Conservation (phyloP, 1,139 yeast genomes). For the Taphrina pruni region DNA sequence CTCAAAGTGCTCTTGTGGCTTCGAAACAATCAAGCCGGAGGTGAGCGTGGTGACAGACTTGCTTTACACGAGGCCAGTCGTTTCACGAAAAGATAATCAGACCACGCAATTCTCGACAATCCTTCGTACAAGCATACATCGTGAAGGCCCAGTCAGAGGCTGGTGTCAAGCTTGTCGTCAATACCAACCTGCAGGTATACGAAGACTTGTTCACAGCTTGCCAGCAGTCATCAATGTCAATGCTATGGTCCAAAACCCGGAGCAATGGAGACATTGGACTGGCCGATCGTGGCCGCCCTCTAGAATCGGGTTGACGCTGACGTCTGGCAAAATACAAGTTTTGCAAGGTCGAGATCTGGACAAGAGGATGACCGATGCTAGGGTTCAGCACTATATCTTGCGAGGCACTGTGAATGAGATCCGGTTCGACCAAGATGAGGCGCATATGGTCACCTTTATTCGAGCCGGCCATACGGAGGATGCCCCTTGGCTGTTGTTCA, state of each 20-base stretch:
- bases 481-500: slow-evolving; percentile 77
- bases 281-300: slow-evolving; percentile 42
- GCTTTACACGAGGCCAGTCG: slow-evolving; percentile 44
- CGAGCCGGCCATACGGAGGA: slow-evolving; percentile 54
- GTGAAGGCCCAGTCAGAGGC: slow-evolving; percentile 40
- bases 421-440: slow-evolving; percentile 48
- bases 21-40: slow-evolving; percentile 44
- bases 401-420: slow-evolving; percentile 55
- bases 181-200: slow-evolving; percentile 38
- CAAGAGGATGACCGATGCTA: slow-evolving; percentile 40
- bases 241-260: slow-evolving; percentile 55
- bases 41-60: slow-evolving; percentile 46
- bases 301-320: slow-evolving; percentile 39
- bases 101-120: slow-evolving; percentile 42
- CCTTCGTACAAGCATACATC: slow-evolving; percentile 41
- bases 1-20: slow-evolving; percentile 45
- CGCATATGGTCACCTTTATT: slow-evolving; percentile 52
- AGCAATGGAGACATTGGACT: slow-evolving; percentile 45
- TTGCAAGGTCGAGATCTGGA: slow-evolving; percentile 42
- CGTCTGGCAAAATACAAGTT: slow-evolving; percentile 38
- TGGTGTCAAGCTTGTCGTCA: slow-evolving; percentile 44
- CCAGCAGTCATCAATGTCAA: slow-evolving; percentile 74
- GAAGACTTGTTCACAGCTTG: slow-evolving; percentile 58
- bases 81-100: slow-evolving; percentile 30
- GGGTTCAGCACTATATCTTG: slow-evolving; percentile 48